Evolutionary conservation across 768 basidiomycete species (phyloP).

Genomic region (Omphalotus guepiniiformis): DNA sequence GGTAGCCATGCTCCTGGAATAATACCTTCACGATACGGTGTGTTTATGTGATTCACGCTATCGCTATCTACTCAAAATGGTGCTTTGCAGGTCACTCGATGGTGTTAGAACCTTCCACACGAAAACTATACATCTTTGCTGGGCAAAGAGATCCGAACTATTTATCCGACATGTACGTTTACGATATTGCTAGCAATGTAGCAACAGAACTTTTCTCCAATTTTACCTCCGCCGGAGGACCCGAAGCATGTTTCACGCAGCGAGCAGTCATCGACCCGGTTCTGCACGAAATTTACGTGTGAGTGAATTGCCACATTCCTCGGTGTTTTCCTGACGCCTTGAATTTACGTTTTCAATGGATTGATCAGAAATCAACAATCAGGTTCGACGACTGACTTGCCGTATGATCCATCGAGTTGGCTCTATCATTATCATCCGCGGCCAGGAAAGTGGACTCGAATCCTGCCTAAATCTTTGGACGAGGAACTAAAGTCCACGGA

Average conservation of each 20-base stretch:
- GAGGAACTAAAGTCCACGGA: slow-evolving; percentile 6
- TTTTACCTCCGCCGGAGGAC: slow-evolving; percentile 57
- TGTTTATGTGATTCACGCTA: not conserved
- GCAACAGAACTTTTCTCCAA: slow-evolving; percentile 61
- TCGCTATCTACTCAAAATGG: slow-evolving; percentile 1
- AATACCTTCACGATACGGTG: slow-evolving; percentile 53
- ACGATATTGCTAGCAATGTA: slow-evolving; percentile 54
- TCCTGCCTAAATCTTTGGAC: slow-evolving; percentile 34
- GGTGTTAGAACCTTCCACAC: slow-evolving; percentile 61
- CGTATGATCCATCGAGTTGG: slow-evolving; percentile 56
- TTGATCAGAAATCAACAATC: slow-evolving; percentile 40
- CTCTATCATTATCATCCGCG: slow-evolving; percentile 57
- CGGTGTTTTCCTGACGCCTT: too few species aligned
- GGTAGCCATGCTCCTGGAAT: slow-evolving; percentile 25
- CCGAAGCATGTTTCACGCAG: slow-evolving; percentile 71
- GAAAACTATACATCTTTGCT: slow-evolving; percentile 67
- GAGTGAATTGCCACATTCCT: slow-evolving; percentile 23
- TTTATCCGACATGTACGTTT: slow-evolving; percentile 74
- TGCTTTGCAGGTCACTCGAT: slow-evolving; percentile 64
- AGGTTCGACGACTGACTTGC: slow-evolving; percentile 31
- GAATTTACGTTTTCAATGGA: slow-evolving; percentile 52
- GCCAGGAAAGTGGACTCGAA: slow-evolving; percentile 64
- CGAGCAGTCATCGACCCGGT: slow-evolving; percentile 64
- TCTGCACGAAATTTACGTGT: slow-evolving; percentile 72
- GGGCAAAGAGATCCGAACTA: slow-evolving; percentile 67